phyloP scores from a whole-genome alignment of 768 basidiomycete genomes.

The Lentinula guzmanii region DNA sequence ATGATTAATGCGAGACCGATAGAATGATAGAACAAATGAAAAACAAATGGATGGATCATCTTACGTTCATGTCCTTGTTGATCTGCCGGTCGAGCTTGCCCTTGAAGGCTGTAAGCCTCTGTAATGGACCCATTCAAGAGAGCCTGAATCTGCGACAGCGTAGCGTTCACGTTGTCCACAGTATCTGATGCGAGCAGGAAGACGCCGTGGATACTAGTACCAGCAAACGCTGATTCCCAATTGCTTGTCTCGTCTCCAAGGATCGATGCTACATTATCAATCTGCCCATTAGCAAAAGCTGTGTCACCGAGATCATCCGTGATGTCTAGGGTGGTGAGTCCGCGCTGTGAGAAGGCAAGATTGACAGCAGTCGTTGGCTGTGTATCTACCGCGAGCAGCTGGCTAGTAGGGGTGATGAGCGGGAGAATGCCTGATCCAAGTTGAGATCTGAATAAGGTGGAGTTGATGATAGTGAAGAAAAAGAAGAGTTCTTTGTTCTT shows the following conservation, averaged over 20 bases:
- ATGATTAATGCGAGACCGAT: neutral
- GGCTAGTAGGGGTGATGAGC: conserved; percentile 15
- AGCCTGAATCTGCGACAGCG: conserved; percentile 14
- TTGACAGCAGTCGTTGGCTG: conserved; percentile 19
- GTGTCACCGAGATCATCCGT: conserved; percentile 12
- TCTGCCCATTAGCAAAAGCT: conserved; percentile 8
- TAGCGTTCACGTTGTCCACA: conserved; percentile 12
- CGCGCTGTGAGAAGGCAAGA: conserved; percentile 16
- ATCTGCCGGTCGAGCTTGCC: conserved; percentile 17
- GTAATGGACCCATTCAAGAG: conserved; percentile 14
- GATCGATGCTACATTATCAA: conserved; percentile 3
- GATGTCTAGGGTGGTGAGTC: conserved; percentile 13
- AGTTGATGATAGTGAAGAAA: conserved; percentile 15
- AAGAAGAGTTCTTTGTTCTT: conserved; percentile 19
- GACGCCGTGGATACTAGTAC: conserved; percentile 15
- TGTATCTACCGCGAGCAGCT: conserved; percentile 12
- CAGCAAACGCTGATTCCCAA: conserved; percentile 15
- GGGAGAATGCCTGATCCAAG: conserved; percentile 13
- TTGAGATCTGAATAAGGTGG: conserved; percentile 14
- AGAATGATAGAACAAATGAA: conserved; percentile 14
- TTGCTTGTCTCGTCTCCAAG: conserved; percentile 11
- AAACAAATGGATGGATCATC: conserved; percentile 9
- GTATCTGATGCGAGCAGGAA: conserved; percentile 19
- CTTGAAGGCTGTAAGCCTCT: conserved; percentile 15
- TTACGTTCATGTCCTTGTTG: conserved; percentile 24